A percentile compares a stretch with the other conserved stretches of the same genome.
Conservation (phyloP, 805 yeast species). For the Hanseniaspora hatyaiensis region DNA sequence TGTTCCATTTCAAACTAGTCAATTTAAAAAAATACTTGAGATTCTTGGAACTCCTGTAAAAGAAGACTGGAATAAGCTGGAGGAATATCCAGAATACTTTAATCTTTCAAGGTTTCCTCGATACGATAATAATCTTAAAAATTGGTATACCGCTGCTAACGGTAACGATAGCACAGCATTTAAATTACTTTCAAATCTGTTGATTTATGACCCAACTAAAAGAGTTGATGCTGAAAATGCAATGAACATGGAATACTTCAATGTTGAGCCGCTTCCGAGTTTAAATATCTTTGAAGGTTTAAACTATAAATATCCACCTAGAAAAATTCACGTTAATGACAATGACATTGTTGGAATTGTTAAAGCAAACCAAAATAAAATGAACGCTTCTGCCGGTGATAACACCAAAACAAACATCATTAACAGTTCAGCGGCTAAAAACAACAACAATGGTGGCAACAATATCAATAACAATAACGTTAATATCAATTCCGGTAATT, state of each 20-base stretch:
- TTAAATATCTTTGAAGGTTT: slow-evolving; percentile 73
- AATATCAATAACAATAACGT: too few relatives aligned
- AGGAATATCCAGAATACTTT: slow-evolving; percentile 74
- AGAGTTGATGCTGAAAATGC: slow-evolving; percentile 73
- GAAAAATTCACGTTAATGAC: slow-evolving; percentile 81
- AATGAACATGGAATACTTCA: slow-evolving; percentile 64
- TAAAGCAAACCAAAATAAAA: slow-evolving; percentile 21
- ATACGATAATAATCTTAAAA: slow-evolving; percentile 43
- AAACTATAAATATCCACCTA: slow-evolving; percentile 62
- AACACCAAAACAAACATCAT: slow-evolving; percentile 2
- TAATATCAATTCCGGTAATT: neutral
- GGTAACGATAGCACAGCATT: slow-evolving; percentile 61
- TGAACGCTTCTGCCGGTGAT: slow-evolving; percentile 7
- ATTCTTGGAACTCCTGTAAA: slow-evolving; percentile 81
- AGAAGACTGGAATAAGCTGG: slow-evolving; percentile 68
- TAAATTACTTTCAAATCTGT: slow-evolving; percentile 47
- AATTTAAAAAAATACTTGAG: slow-evolving; percentile 79
- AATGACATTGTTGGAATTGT: slow-evolving; percentile 48
- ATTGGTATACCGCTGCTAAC: slow-evolving; percentile 81
- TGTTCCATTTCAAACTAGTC: slow-evolving; percentile 89
- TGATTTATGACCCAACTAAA: slow-evolving; percentile 72
- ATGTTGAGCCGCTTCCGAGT: slow-evolving; percentile 51
- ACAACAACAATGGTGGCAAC: too few relatives aligned
- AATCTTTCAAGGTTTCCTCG: slow-evolving; percentile 44
- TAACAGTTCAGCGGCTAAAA: neutral